Percentiles rank a stretch among this genome's conserved stretches.
Evolutionary conservation across 2,329 filamentous ascomycete species (phyloP).

Genomic region (Sphaerulina musiva): DNA sequence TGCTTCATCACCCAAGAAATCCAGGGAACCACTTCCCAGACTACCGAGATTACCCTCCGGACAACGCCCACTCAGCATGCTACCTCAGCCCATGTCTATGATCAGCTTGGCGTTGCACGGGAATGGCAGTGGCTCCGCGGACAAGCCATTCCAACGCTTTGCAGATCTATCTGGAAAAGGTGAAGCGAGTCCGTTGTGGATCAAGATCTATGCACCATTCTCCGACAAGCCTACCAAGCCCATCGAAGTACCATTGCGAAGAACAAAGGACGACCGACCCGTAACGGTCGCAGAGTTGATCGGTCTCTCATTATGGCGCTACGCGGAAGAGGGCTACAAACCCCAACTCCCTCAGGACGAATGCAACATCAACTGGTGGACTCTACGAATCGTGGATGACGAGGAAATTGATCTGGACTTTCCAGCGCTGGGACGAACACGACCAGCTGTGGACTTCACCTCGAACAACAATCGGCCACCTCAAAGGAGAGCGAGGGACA

Average conservation of each 20-base stretch:
- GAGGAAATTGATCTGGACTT: conserved; percentile 83
- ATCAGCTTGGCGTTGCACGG: conserved; percentile 53
- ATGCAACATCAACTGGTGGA: conserved; percentile 75
- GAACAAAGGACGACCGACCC: conserved; percentile 60
- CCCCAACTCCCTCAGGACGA: conserved; percentile 60
- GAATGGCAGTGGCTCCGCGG: conserved; percentile 40
- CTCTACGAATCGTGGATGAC: conserved; percentile 73
- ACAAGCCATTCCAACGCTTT: conserved; percentile 69
- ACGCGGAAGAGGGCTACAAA: conserved; percentile 68
- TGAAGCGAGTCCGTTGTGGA: conserved; percentile 66
- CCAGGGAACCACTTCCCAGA: conserved; percentile 50
- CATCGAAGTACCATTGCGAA: conserved; percentile 64
- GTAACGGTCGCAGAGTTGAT: conserved; percentile 77
- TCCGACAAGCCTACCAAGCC: conserved; percentile 59
- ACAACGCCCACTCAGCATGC: conserved; percentile 59
- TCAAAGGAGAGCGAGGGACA: conserved; percentile 61
- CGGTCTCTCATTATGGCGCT: conserved; percentile 69
- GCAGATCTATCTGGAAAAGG: conserved; percentile 71
- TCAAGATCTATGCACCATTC: conserved; percentile 72
- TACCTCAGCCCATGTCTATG: conserved; percentile 65
- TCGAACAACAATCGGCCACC: conserved; percentile 66
- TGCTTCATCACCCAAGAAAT: conserved; percentile 55
- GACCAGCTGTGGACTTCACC: conserved; percentile 69
- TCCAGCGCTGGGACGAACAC: conserved; percentile 66
- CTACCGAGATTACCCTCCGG: conserved; percentile 65